These are phyloP conservation scores for Verticillium nonalfalfae DNA, from an alignment of 2,329 filamentous ascomycete species.

Conservation along the genomic window DNA sequence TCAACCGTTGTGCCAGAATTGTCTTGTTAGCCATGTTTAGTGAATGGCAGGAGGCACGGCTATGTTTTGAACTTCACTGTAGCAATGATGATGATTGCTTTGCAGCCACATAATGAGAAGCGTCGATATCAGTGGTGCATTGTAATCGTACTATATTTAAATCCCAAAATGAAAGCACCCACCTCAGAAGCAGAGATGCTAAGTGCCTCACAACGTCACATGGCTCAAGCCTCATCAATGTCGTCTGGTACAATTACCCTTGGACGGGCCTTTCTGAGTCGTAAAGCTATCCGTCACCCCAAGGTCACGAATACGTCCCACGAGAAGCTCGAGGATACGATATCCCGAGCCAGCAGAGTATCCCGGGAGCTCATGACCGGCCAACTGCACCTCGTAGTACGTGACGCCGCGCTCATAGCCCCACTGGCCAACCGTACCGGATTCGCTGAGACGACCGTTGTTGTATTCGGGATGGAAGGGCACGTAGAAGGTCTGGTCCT, in stretches of 20 bases:
- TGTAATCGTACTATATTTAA: too few species aligned
- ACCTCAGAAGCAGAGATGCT: too few species aligned
- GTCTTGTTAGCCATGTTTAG: too few species aligned
- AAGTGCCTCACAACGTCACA: too few species aligned
- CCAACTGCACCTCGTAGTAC: conserved; percentile 10
- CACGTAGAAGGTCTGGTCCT: conserved; percentile 4
- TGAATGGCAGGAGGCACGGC: too few species aligned
- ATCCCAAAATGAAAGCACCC: too few species aligned
- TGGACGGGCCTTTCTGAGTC: background rate
- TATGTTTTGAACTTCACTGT: too few species aligned
- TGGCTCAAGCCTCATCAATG: background rate
- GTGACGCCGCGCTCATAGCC: conserved; percentile 11
- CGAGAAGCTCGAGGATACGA: conserved; percentile 18
- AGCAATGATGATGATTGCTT: too few species aligned
- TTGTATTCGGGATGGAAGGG: conserved; percentile 22
- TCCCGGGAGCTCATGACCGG: conserved; percentile 18
- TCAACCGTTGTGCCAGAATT: too few species aligned
- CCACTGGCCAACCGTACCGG: conserved; percentile 9
- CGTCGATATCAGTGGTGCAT: too few species aligned
- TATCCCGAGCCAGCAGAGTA: conserved; percentile 20
- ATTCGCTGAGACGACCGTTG: conserved; percentile 2
- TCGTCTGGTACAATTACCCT: background rate
- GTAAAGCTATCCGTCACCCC: conserved; percentile 5
- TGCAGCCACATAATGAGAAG: too few species aligned
- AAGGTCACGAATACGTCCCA: conserved; percentile 17